Base-by-base conservation (phyloP, 2,329 filamentous ascomycete species). In the Hypoxylon sp. region DNA sequence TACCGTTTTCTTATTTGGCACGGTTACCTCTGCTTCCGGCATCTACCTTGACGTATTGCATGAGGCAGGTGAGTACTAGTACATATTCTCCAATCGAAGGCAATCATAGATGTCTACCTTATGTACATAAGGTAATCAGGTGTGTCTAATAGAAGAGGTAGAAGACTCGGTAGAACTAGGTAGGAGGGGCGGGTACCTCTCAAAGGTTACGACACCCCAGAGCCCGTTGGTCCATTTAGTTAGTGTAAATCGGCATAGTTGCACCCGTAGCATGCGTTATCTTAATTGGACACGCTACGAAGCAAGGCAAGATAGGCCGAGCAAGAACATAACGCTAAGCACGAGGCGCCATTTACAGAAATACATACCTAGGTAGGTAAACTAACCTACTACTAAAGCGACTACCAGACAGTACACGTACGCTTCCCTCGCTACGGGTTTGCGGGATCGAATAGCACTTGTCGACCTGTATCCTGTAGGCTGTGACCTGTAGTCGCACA, bases 271-370 rank as follows among this genome's bases (percentile, higher is more conserved):
- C 57, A n/a, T 44, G 19, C 19, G 43, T 24, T 67, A 67, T 61
- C 64, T 64, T 64, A 52, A 64, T 41, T 64, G 41, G 57, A 59
- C 64, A 56, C 57, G 57, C 64, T 67, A 64, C 51, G 61, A 67
- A 67, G 61, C 64, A 67, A 67, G 64, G 64, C 64, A 55, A 67
- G 61, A 64, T 57, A 67, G 57, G 56, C 56, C 59, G 54, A 62
- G 50, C n/a, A 58, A 47, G 41, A 32, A 60, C 41, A 55, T 64
- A 49, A 48, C 32, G 59, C 64, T 32, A 64, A 60, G 51, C 37
- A 54, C 28, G 15, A 60, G 37, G 56, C 49, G 49, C 56, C 37
- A 54, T 53, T 56, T 55, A 13, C 15, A 15, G 44, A n/a, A 5
- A 28, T 28, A 56, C 44, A 47, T 64, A 64, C 34, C 15, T n/a